These are phyloP conservation scores for Hyaloscypha hepaticicola DNA, from an alignment of 495 filamentous ascomycete genomes.

Conservation along the genomic window DNA sequence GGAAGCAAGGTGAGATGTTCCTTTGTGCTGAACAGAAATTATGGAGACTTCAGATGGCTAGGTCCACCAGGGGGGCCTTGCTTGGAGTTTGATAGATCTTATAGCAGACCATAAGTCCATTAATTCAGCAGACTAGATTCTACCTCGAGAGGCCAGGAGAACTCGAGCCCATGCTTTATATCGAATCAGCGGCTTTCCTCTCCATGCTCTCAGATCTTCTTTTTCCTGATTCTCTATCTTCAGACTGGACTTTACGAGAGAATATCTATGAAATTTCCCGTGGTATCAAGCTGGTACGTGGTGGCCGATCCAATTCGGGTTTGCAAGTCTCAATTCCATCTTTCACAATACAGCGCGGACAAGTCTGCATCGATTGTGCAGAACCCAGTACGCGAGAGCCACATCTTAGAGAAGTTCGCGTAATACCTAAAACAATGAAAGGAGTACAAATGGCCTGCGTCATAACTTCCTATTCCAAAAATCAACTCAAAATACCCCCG, in stretches of 20 bases:
- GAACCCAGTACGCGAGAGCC: too few species aligned
- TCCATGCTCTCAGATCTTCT: not conserved
- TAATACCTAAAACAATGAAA: too few species aligned
- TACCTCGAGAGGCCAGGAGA: not conserved
- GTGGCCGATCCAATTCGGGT: not conserved
- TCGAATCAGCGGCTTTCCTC: not conserved
- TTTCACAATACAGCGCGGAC: not conserved
- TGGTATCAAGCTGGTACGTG: not conserved
- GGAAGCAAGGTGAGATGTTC: constrained; percentile 42
- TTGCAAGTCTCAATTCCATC: constrained; percentile 6
- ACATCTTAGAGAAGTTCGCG: too few species aligned
- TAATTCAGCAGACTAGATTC: not conserved
- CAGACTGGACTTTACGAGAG: not conserved
- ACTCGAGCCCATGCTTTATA: not conserved
- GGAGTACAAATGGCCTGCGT: too few species aligned
- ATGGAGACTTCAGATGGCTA: constrained; percentile 39
- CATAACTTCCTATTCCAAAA: not conserved
- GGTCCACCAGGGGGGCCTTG: constrained; percentile 38
- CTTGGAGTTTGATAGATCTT: constrained; percentile 23
- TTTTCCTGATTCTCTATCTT: not conserved
- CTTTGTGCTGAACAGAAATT: constrained; percentile 42
- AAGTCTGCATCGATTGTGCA: not conserved
- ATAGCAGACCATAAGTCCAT: not conserved
- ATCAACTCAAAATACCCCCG: too few species aligned
- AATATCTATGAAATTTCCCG: not conserved